Evolutionary conservation across 2,329 filamentous ascomycete genomes (phyloP).

Genomic region (Hypoxylon sp.): DNA sequence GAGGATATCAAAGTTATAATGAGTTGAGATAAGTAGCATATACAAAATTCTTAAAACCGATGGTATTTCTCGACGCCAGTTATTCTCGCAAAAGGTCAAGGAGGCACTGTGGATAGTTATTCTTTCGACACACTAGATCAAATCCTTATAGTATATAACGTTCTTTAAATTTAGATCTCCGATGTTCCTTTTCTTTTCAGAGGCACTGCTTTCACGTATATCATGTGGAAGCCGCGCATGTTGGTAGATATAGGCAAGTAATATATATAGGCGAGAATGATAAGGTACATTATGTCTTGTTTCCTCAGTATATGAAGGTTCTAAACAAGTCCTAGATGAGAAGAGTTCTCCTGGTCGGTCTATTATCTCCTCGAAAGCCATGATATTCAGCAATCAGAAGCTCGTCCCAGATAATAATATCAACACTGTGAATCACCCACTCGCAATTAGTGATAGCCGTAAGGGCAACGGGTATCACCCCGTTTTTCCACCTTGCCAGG

Average conservation of each 20-base stretch:
- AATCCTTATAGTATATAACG: not conserved
- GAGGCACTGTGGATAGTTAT: too few relatives aligned
- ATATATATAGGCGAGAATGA: not conserved
- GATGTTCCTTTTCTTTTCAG: not conserved
- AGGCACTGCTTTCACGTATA: not conserved
- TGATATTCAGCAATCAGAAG: not conserved
- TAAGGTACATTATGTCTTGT: constrained; percentile 1
- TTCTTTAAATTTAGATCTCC: not conserved
- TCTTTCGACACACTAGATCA: not conserved
- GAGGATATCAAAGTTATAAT: too few relatives aligned
- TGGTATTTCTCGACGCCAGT: too few relatives aligned
- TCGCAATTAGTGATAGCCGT: constrained; percentile 6
- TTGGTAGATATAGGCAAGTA: not conserved
- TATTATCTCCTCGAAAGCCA: not conserved
- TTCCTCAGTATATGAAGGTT: not conserved
- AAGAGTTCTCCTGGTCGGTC: not conserved
- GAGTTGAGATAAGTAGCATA: too few relatives aligned
- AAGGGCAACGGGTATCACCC: constrained; percentile 7
- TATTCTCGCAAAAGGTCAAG: too few relatives aligned
- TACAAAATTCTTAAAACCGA: too few relatives aligned
- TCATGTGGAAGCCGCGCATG: not conserved
- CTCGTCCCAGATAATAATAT: not conserved
- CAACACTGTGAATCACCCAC: not conserved
- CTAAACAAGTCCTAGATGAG: not conserved
- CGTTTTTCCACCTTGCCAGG: constrained; percentile 25